Conservation (phyloP, 495 filamentous ascomycete species). For the Friedmanniomyces simplex region DNA sequence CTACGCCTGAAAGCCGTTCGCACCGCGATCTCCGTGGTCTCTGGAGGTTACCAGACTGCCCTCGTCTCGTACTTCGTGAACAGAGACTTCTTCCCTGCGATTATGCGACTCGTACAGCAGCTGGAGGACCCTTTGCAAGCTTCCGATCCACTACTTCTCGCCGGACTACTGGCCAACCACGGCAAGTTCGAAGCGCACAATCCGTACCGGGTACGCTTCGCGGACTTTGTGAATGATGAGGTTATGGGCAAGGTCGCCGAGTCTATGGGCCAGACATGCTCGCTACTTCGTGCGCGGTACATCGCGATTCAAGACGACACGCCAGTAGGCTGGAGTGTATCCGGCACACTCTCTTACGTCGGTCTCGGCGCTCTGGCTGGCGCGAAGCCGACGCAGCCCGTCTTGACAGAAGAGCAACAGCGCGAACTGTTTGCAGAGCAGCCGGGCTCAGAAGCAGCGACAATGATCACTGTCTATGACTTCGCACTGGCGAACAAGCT, state of each 20-base stretch:
- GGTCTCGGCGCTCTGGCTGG: conserved; percentile 69
- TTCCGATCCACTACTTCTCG: conserved; percentile 66
- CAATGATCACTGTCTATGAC: conserved; percentile 80
- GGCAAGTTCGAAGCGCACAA: conserved; percentile 99
- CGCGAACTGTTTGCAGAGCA: conserved; percentile 64
- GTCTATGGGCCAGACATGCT: conserved; percentile 61
- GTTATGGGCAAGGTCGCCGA: conserved; percentile 73
- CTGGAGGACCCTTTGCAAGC: conserved; percentile 50
- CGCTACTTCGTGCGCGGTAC: conserved; percentile 58
- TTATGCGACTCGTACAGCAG: conserved; percentile 95
- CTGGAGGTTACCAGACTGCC: conserved; percentile 87
- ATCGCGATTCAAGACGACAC: conserved; percentile 85
- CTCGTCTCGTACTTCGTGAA: conserved; percentile 92
- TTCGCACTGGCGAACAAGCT: conserved; percentile 92
- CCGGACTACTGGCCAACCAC: conserved; percentile 92
- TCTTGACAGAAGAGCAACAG: conserved; percentile 55
- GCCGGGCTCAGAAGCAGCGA: conserved; percentile 67
- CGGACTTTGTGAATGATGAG: conserved; percentile 91
- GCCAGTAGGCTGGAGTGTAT: conserved; percentile 80
- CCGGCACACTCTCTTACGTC: conserved; percentile 70
- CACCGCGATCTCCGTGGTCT: conserved; percentile 72
- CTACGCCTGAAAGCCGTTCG: conserved; percentile 69
- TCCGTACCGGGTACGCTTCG: conserved; percentile 86
- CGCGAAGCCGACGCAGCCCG: conserved; percentile 48
- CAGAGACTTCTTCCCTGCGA: conserved; percentile 81